Conservation (phyloP, 169 alveolate species). For the Ichthyophthirius multifiliis region DNA sequence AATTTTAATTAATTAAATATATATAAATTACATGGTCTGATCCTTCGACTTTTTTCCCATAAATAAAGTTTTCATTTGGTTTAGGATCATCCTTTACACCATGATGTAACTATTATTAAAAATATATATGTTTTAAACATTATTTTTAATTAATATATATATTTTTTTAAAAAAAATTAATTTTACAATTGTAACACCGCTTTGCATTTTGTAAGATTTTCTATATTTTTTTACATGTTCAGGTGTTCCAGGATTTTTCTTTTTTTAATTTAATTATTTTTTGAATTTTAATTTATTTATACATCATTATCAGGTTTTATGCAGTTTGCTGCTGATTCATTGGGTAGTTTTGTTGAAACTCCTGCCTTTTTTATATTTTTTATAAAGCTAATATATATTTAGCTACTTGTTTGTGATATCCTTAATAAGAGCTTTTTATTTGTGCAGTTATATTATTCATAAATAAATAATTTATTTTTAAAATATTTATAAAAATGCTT, state of each 20-base stretch:
- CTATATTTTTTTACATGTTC: conserved; percentile 72
- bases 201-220: conserved; percentile 61
- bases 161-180: not conserved
- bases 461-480: too few relatives aligned
- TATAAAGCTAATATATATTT: not conserved
- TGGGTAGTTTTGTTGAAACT: conserved; percentile 12
- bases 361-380: conserved; percentile 24
- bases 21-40: conserved; percentile 53
- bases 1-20: not conserved
- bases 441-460: too few relatives aligned
- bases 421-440: too few relatives aligned
- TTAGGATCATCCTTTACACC: conserved; percentile 68
- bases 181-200: conserved; percentile 51
- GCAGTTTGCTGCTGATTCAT: conserved; percentile 25
- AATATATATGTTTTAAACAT: not conserved
- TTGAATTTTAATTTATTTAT: not conserved
- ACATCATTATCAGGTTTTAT: conserved; percentile 12
- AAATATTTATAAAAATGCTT: too few relatives aligned
- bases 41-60: conserved; percentile 58
- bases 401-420: too few relatives aligned
- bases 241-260: conserved; percentile 60
- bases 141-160: not conserved
- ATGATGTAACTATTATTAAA: conserved; percentile 48
- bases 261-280: not conserved
- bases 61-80: conserved; percentile 25